Evolutionary conservation across 805 yeast genomes (phyloP).

Genomic region (Metschnikowia corniflorae): DNA sequence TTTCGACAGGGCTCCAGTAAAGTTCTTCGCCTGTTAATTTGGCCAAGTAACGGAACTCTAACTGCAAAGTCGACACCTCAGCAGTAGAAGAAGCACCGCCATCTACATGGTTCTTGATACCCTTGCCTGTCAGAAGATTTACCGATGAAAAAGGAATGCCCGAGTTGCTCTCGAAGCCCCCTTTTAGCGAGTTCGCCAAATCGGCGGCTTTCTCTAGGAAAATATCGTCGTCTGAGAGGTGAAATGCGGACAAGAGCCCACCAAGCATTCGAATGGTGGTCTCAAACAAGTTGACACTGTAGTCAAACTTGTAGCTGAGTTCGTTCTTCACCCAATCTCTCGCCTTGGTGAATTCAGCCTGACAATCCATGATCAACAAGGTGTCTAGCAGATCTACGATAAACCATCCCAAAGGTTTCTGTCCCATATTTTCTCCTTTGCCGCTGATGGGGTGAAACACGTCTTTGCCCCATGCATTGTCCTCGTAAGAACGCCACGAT

Average conservation of each 20-base stretch:
- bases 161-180: slow-evolving; percentile 60
- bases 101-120: slow-evolving; percentile 58
- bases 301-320: slow-evolving; percentile 66
- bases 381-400: slow-evolving; percentile 87
- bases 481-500: slow-evolving; percentile 73
- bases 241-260: slow-evolving; percentile 81
- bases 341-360: slow-evolving; percentile 60
- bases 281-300: slow-evolving; percentile 79
- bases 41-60: slow-evolving; percentile 81
- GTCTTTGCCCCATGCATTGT: slow-evolving; percentile 83
- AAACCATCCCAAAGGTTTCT: slow-evolving; percentile 86
- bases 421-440: slow-evolving; percentile 69
- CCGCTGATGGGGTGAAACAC: slow-evolving; percentile 67
- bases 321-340: slow-evolving; percentile 71
- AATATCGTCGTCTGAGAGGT: slow-evolving; percentile 63
- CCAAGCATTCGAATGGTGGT: slow-evolving; percentile 95
- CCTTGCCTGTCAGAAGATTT: slow-evolving; percentile 62
- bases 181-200: slow-evolving; percentile 68
- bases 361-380: slow-evolving; percentile 67
- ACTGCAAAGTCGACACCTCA: slow-evolving; percentile 81
- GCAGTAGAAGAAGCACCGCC: slow-evolving; percentile 85
- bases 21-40: slow-evolving; percentile 72
- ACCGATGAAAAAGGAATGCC: slow-evolving; percentile 82
- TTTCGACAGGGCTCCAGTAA: slow-evolving; percentile 78
- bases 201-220: slow-evolving; percentile 76